Conservation (phyloP, 2,329 filamentous ascomycete genomes). For the Calonectria hongkongensis region DNA sequence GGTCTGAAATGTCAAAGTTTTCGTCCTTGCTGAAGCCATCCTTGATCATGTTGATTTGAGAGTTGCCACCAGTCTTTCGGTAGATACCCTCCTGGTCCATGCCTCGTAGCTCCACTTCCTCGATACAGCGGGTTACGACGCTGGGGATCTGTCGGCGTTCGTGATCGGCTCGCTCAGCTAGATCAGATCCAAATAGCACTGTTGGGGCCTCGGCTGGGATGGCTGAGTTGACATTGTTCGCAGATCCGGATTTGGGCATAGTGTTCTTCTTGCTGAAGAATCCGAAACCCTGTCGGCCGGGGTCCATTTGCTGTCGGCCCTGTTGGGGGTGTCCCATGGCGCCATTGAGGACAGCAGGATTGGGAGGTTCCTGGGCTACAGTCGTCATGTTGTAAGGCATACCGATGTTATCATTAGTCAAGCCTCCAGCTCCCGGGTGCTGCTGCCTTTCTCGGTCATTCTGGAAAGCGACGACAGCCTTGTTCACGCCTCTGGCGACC, state of each 20-base stretch:
- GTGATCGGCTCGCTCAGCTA: constrained; percentile 88
- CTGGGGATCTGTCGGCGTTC: constrained; percentile 93
- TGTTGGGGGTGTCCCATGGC: constrained; percentile 46
- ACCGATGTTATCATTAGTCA: constrained; percentile 79
- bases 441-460: constrained; percentile 74
- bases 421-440: constrained; percentile 70
- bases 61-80: constrained; percentile 95
- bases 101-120: constrained; percentile 95
- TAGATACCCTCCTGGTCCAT: constrained; percentile 99
- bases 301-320: constrained; percentile 55
- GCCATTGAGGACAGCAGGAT: constrained; percentile 54
- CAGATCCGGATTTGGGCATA: constrained; percentile 71
- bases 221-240: constrained; percentile 62
- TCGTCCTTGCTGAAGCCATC: constrained; percentile 92
- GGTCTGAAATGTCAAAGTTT: constrained; percentile 94
- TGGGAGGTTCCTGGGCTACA: constrained; percentile 63
- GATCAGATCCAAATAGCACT: constrained; percentile 90
- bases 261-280: constrained; percentile 79
- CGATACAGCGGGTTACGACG: constrained; percentile 94
- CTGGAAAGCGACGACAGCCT: constrained; percentile 86
- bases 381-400: constrained; percentile 81
- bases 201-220: constrained; percentile 72
- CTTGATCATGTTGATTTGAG: constrained; percentile 91
- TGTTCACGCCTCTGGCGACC: constrained; percentile 94
- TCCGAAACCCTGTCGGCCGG: constrained; percentile 77